Base-by-base conservation (phyloP, 2,329 filamentous ascomycete species). In the Aschersonia sp. region DNA sequence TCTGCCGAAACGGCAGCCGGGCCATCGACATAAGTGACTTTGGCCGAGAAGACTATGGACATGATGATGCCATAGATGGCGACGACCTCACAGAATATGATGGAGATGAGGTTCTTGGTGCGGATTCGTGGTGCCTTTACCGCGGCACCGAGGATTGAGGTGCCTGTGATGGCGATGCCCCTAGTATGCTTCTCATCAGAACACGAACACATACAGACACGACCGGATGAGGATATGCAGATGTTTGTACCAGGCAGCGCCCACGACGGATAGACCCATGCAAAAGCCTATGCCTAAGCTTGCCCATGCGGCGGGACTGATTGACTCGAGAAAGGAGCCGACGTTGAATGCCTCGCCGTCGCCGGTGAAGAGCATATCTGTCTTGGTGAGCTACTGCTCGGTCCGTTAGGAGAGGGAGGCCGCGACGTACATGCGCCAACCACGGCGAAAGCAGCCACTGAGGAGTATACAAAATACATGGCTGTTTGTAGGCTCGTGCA, bases 11-110 rank as follows among this genome's bases (percentile, higher is more conserved):
- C 84, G 32, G 88, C 66, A 29, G 74, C 73, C 39, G 82, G 77
- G 48, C 75, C 74, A 41, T 72, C 61, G 35, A 92, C 32, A 32
- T 30, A 30, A 37, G 31, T 42, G 35, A 37, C 2, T 12, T 37
- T 94, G 52, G 88, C 77, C 44, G 88, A 94, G 72, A 97, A 95
- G 59, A 98, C 85, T 64, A 98, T 98, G 35, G 89, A 84, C 87
- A 98, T 98, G 70, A 98, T 98, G 68, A 98, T 89, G 59, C 92
- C 92, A 76, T 98, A 98, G 67, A 98, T 98, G 67, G 92, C 92
- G 61, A 98, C 92, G 61, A 98, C 92, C 71, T 98, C 92, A 73
- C 92, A 98, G 72, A 98, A 98, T 70, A 98, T 97, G 68, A 98
- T 97, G 59, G 90, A 97, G 65, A 98, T 95, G 62, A 37, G 12